Conservation (phyloP, 768 basidiomycete species). For the Clavaria fumosa region DNA sequence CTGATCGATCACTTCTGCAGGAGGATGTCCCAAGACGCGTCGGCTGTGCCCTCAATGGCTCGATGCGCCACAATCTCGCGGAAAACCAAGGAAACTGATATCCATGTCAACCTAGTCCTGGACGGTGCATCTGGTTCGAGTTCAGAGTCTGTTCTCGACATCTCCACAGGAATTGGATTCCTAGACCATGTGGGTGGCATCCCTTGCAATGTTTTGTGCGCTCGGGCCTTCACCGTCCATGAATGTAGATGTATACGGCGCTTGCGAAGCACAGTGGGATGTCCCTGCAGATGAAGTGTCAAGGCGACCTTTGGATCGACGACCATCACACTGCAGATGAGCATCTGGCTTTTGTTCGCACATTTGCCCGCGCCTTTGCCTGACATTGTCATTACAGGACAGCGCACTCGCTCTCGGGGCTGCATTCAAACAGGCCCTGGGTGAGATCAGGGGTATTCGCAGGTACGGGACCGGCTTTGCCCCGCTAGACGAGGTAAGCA, state of each 20-base stretch:
- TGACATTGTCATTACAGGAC: slow-evolving; percentile 57
- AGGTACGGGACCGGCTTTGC: slow-evolving; percentile 96
- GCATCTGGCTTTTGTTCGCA: slow-evolving; percentile 20
- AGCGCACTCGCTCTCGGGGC: slow-evolving; percentile 75
- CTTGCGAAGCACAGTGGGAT: slow-evolving; percentile 94
- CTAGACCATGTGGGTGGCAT: slow-evolving; percentile 70
- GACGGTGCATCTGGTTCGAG: slow-evolving; percentile 58
- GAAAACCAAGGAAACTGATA: slow-evolving; percentile 84
- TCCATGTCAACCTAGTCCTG: slow-evolving; percentile 67
- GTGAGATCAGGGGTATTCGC: slow-evolving; percentile 86
- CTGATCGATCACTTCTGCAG: slow-evolving; percentile 3
- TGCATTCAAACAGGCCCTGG: slow-evolving; percentile 90
- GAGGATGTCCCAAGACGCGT: slow-evolving; percentile 5
- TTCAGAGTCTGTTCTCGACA: slow-evolving; percentile 56
- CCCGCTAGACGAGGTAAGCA: slow-evolving; percentile 81
- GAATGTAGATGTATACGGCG: slow-evolving; percentile 96
- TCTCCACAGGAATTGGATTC: slow-evolving; percentile 96
- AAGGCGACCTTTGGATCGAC: slow-evolving; percentile 94
- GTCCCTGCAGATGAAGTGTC: slow-evolving; percentile 80
- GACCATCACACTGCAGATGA: slow-evolving; percentile 99
- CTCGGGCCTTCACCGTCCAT: too few relatives aligned
- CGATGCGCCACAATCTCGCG: slow-evolving; percentile 59
- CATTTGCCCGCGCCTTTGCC: too few relatives aligned
- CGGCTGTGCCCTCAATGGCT: slow-evolving; percentile 17
- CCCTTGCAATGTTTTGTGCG: too few relatives aligned